Evolutionary conservation across 352 stramenopile species (phyloP).

Genomic region (Globisporangium carolinianum): DNA sequence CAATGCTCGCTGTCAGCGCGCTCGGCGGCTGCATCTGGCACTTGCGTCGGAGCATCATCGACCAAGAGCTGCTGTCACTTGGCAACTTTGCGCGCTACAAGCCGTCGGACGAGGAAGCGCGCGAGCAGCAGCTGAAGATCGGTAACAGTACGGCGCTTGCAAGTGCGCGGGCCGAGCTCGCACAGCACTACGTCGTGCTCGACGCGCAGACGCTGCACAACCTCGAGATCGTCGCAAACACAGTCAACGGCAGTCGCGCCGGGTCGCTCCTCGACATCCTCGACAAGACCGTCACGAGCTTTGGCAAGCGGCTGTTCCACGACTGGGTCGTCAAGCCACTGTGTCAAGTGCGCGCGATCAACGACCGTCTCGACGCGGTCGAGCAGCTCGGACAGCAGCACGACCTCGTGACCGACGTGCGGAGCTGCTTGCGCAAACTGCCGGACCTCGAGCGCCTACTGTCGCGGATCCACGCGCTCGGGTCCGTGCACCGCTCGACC

Average conservation of each 20-base stretch:
- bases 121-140: not conserved
- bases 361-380: constrained; percentile 94
- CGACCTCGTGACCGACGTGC: constrained; percentile 75
- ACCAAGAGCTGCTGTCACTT: constrained; percentile 74
- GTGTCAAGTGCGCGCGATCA: constrained; percentile 92
- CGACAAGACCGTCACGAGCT: constrained; percentile 89
- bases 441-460: constrained; percentile 96
- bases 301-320: constrained; percentile 93
- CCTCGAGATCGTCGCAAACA: constrained; percentile 93
- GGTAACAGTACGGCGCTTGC: constrained; percentile 5
- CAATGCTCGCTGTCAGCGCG: constrained; percentile 56
- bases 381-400: constrained; percentile 85
- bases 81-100: constrained; percentile 75
- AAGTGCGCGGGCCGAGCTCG: constrained; percentile 41
- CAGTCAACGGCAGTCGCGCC: constrained; percentile 81
- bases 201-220: constrained; percentile 97
- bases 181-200: constrained; percentile 89
- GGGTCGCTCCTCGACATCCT: constrained; percentile 91
- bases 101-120: constrained; percentile 63
- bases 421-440: constrained; percentile 82
- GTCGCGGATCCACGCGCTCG: constrained; percentile 94
- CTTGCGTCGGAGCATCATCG: constrained; percentile 70
- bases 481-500: constrained; percentile 69
- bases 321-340: constrained; percentile 97
- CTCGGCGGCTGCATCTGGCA: constrained; percentile 79